phyloP scores from a whole-genome alignment of 352 stramenopile species.

The Phytophthora sansomeana region DNA sequence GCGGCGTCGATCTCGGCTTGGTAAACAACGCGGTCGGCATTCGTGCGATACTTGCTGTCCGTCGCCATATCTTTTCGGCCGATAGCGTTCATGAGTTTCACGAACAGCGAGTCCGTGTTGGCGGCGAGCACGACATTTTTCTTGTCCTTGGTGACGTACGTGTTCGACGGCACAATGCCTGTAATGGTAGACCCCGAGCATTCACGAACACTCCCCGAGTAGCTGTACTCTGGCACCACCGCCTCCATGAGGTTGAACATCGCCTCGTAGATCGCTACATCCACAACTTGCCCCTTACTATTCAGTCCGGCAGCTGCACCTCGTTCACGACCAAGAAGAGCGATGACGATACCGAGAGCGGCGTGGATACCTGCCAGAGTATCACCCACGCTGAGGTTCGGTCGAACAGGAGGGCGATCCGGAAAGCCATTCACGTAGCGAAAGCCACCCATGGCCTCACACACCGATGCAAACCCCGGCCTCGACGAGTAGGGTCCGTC shows the following conservation, averaged over 20 bases:
- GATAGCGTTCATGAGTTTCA: slow-evolving; percentile 83
- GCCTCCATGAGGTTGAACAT: slow-evolving; percentile 91
- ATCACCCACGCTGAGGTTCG: slow-evolving; percentile 87
- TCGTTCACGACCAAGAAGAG: slow-evolving; percentile 76
- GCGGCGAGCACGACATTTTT: slow-evolving; percentile 89
- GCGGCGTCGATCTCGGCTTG: slow-evolving; percentile 71
- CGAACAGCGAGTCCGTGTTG: slow-evolving; percentile 87
- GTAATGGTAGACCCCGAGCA: slow-evolving; percentile 90
- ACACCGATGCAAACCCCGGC: slow-evolving; percentile 87
- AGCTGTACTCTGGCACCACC: slow-evolving; percentile 87
- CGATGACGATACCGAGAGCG: slow-evolving; percentile 83
- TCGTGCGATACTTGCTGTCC: slow-evolving; percentile 70
- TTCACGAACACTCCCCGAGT: slow-evolving; percentile 77
- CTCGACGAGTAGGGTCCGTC: slow-evolving; percentile 81
- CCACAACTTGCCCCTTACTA: slow-evolving; percentile 77
- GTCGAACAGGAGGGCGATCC: slow-evolving; percentile 76
- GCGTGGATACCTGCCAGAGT: slow-evolving; percentile 87
- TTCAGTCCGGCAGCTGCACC: slow-evolving; percentile 25
- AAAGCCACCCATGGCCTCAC: slow-evolving; percentile 88
- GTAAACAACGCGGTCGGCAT: slow-evolving; percentile 67
- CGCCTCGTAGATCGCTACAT: slow-evolving; percentile 89
- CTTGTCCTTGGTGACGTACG: slow-evolving; percentile 81
- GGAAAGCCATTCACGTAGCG: slow-evolving; percentile 90
- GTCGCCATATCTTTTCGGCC: slow-evolving; percentile 61
- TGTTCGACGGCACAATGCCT: slow-evolving; percentile 89